Conservation (phyloP, 2,329 filamentous ascomycete genomes). For the Fusarium tricinctum region DNA sequence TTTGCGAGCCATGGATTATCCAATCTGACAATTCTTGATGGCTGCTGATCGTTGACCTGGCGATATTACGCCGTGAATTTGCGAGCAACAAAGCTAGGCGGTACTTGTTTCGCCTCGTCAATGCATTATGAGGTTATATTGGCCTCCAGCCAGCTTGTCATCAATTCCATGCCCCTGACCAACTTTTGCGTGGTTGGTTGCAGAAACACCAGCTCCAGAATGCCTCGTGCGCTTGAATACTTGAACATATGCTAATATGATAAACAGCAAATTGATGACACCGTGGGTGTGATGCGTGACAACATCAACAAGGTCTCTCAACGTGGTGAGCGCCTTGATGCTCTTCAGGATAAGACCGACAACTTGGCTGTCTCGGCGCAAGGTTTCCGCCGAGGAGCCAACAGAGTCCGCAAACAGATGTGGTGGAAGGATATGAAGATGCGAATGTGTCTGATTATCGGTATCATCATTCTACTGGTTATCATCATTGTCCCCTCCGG, state of each 20-base stretch:
- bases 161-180: conserved; percentile 1
- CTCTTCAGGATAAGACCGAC: conserved; percentile 93
- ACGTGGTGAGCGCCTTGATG: conserved; percentile 89
- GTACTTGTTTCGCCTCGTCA: conserved; percentile 1
- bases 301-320: conserved; percentile 98
- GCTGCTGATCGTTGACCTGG: background rate
- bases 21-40: background rate
- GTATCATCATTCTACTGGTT: conserved; percentile 90
- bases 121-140: conserved; percentile 1
- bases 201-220: background rate
- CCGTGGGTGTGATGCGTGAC: conserved; percentile 93
- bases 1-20: background rate
- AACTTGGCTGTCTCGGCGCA: conserved; percentile 93
- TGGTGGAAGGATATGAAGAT: conserved; percentile 99
- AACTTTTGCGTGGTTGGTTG: conserved; percentile 1
- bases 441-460: conserved; percentile 94
- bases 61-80: background rate
- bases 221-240: background rate
- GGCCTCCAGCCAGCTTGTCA: background rate
- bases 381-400: conserved; percentile 95
- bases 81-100: background rate
- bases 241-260: conserved; percentile 32
- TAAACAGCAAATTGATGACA: conserved; percentile 93
- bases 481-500: conserved; percentile 95
- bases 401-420: conserved; percentile 97